Evolutionary conservation across 1,284 basidiomycete species (phyloP), one percentile per base, ranked within the genome.

Genomic region (Cutaneotrichosporon dermatis): DNA sequence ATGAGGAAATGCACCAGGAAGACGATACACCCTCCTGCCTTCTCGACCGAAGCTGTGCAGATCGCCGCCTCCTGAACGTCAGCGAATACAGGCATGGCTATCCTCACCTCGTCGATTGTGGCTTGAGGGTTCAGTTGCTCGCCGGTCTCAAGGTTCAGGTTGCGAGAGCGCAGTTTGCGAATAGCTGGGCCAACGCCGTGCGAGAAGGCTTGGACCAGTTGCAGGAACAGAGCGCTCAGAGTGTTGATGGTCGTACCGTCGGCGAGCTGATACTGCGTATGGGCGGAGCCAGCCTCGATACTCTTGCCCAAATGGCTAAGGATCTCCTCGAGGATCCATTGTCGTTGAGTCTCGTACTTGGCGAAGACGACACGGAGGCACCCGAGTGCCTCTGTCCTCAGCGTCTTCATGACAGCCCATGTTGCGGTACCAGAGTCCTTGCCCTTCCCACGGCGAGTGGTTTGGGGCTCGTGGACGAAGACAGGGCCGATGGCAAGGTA

Each of bases 251-350:
- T 87, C 13, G 86, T 70, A 5, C 81, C 81, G 54, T 80, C 79
- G 0, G 76, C 67, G 2, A 83, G 67, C 90, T 87, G 83, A 73
- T 92, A 93, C 64, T 90, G 88, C 0, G 90, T 88, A 43, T 89
- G 88, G 64, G 88, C 88, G 70, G 89, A 88, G 70, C 91, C 93
- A 49, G 87, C 85, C 66, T 96, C 92, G 0, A 90, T 90, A 7
- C 96, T 82, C 74, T 90, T 92, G 66, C 91, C 92, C 51, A 98
- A 79, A 0, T 90, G 92, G 3, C 86, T 85, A 15, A 99, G 76
- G 36, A 98, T 92, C 76, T 98, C 95, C 73, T 97, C 93, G 16
- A 99, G 88, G 64, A 98, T 95, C 92, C 93, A 97, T 1, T 87
- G 85, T 1, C 95, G 82, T 75, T 99, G 95, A 41, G 88, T 86